Conservation (phyloP, 2,329 filamentous ascomycete genomes). For the Botrytis hyacinthi region DNA sequence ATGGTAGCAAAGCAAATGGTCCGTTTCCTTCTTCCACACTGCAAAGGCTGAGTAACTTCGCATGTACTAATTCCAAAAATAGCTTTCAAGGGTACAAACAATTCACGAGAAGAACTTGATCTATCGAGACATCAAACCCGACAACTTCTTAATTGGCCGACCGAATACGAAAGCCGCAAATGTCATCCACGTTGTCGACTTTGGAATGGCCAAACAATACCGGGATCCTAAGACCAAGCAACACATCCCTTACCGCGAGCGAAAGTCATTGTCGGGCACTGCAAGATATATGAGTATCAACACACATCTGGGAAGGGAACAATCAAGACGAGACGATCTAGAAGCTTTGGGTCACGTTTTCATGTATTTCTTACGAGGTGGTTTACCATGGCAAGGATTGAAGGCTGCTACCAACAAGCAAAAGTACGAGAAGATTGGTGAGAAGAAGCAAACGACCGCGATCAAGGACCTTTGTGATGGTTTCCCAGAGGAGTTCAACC, state of each 20-base stretch:
- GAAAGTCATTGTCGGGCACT: constrained; percentile 94
- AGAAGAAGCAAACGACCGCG: constrained; percentile 98
- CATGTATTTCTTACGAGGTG: constrained; percentile 72
- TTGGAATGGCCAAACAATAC: constrained; percentile 99
- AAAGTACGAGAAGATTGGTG: constrained; percentile 99
- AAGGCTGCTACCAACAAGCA: constrained; percentile 83
- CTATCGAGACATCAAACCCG: constrained; percentile 98
- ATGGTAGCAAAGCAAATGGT: constrained; percentile 99
- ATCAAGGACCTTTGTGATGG: constrained; percentile 97
- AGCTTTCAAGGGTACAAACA: constrained; percentile 84
- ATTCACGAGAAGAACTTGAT: constrained; percentile 99
- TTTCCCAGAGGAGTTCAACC: constrained; percentile 96
- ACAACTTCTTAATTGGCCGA: constrained; percentile 97
- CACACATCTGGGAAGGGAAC: constrained; percentile 93
- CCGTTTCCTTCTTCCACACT: constrained; percentile 34
- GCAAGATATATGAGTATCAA: constrained; percentile 99
- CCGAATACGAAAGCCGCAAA: constrained; percentile 92
- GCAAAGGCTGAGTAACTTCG: neutral
- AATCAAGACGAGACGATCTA: constrained; percentile 92
- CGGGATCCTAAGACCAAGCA: constrained; percentile 98
- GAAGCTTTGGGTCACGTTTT: constrained; percentile 80
- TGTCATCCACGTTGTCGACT: constrained; percentile 97
- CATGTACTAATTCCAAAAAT: constrained; percentile 17
- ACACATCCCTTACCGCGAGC: constrained; percentile 95
- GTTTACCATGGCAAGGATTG: constrained; percentile 69